These are phyloP conservation scores for Candida suzukii DNA, from an alignment of 805 yeast species.

Conservation along the genomic window DNA sequence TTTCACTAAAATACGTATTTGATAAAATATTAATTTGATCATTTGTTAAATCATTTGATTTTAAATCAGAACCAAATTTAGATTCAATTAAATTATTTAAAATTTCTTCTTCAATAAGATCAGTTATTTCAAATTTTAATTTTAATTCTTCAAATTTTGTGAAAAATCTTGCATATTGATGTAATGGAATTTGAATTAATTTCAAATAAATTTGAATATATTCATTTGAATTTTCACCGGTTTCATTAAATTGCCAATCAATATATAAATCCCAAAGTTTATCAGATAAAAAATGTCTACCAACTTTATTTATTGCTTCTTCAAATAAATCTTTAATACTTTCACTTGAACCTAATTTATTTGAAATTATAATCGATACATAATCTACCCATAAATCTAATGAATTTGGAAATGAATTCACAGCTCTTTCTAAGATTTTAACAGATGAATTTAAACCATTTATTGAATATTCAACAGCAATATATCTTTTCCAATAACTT, in stretches of 20 bases:
- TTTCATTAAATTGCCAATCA: constrained; percentile 43
- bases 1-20: constrained; percentile 35
- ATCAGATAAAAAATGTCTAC: constrained; percentile 71
- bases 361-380: constrained; percentile 42
- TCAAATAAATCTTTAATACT: constrained; percentile 37
- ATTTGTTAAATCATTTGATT: constrained; percentile 20
- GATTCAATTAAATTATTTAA: constrained; percentile 22
- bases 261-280: constrained; percentile 76
- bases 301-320: constrained; percentile 45
- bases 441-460: constrained; percentile 49
- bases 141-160: constrained; percentile 36
- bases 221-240: constrained; percentile 28
- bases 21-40: constrained; percentile 15
- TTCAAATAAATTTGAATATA: constrained; percentile 35
- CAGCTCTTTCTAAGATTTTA: constrained; percentile 34
- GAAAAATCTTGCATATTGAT: constrained; percentile 79
- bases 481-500: constrained; percentile 60
- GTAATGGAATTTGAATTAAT: constrained; percentile 59
- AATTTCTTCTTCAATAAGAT: constrained; percentile 21
- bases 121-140: constrained; percentile 27
- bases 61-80: constrained; percentile 2
- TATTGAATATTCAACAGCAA: constrained; percentile 46
- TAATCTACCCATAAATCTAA: constrained; percentile 68
- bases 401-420: constrained; percentile 47
- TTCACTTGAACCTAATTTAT: constrained; percentile 23